Conservation (phyloP, 495 filamentous ascomycete genomes). For the Tuber borchii region DNA sequence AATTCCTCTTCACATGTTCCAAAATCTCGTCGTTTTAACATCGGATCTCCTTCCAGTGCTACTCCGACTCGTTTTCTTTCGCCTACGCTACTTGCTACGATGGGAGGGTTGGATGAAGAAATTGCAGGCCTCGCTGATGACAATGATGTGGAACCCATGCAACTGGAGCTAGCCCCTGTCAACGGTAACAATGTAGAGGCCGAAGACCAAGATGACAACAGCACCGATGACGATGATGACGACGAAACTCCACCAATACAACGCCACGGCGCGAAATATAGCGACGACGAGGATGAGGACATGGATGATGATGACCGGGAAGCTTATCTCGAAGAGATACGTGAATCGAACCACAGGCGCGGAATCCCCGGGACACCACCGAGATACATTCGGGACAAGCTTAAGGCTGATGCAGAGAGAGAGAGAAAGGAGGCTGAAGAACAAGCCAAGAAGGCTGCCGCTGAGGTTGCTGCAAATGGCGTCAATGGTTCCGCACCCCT, state of each 20-base stretch:
- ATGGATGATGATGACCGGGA: conserved; percentile 39
- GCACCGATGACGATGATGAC: conserved; percentile 32
- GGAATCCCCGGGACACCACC: conserved; percentile 41
- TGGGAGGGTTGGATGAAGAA: conserved; percentile 45
- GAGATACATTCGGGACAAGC: conserved; percentile 29
- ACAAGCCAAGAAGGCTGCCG: conserved; percentile 36
- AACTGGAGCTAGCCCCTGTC: conserved; percentile 22
- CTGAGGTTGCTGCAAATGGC: conserved; percentile 10
- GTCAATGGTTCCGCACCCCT: conserved; percentile 5
- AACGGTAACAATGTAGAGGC: conserved; percentile 25
- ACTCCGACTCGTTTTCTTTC: conserved; percentile 40
- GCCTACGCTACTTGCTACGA: conserved; percentile 46
- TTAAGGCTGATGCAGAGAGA: conserved; percentile 38
- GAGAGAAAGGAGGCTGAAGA: conserved; percentile 40
- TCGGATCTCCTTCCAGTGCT: conserved; percentile 34
- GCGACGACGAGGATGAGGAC: conserved; percentile 39
- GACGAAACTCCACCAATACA: conserved; percentile 23
- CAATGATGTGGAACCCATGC: conserved; percentile 36
- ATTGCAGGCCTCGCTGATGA: conserved; percentile 45
- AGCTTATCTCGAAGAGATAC: conserved; percentile 39
- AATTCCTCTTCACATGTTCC: conserved; percentile 73
- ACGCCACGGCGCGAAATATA: conserved; percentile 17
- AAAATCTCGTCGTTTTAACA: conserved; percentile 59
- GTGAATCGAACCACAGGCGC: conserved; percentile 38
- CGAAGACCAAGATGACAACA: conserved; percentile 13